phyloP scores from a whole-genome alignment of 2,329 filamentous ascomycete species.

The Fusarium sambucinum region DNA sequence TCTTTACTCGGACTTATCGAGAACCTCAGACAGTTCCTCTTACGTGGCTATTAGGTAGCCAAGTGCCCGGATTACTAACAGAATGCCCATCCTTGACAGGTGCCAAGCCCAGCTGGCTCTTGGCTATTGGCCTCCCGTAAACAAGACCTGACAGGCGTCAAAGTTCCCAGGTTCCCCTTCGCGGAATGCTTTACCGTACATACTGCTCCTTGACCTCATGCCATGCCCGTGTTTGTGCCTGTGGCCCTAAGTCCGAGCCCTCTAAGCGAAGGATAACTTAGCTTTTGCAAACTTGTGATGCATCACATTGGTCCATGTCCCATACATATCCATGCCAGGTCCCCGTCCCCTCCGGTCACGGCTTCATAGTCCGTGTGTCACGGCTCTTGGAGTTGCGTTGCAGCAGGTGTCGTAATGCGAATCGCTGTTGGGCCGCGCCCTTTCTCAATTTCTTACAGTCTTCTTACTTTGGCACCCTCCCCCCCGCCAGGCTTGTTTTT shows the following conservation, averaged over 20 bases:
- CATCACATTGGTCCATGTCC: slow-evolving; percentile 38
- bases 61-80: slow-evolving; percentile 42
- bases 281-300: slow-evolving; percentile 35
- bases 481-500: slow-evolving; percentile 13
- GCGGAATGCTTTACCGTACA: slow-evolving; percentile 9
- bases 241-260: slow-evolving; percentile 8
- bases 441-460: slow-evolving; percentile 17
- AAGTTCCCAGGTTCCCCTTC: slow-evolving; percentile 18
- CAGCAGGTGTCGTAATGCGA: slow-evolving; percentile 25
- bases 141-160: slow-evolving; percentile 26
- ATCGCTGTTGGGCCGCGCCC: slow-evolving; percentile 11
- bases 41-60: slow-evolving; percentile 46
- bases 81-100: slow-evolving; percentile 39
- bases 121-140: slow-evolving; percentile 21
- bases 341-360: slow-evolving; percentile 23
- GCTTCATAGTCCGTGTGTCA: slow-evolving; percentile 21
- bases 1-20: slow-evolving; percentile 3
- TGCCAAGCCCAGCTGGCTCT: slow-evolving; percentile 33
- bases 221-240: slow-evolving; percentile 3
- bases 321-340: slow-evolving; percentile 7
- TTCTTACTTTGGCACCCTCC: slow-evolving; percentile 39
- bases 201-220: neutral
- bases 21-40: slow-evolving; percentile 32
- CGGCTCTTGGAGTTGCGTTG: slow-evolving; percentile 7
- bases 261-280: slow-evolving; percentile 32